Percentiles rank a stretch among this genome's conserved stretches.
phyloP scores from a whole-genome alignment of 2,329 filamentous ascomycete species.

The Verticillium nubilum region DNA sequence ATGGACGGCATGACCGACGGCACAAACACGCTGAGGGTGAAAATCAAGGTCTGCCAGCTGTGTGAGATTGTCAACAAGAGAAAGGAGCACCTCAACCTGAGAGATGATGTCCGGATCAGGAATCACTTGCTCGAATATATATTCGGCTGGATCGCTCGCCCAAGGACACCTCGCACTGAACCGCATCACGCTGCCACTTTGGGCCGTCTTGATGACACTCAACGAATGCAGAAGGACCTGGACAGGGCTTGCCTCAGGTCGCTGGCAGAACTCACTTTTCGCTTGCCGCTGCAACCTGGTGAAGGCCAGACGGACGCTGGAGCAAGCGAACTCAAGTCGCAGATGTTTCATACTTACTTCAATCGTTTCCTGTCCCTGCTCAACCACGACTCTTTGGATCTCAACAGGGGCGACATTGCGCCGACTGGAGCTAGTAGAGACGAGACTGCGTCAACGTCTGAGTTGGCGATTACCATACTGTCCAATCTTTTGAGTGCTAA shows the following conservation, averaged over 20 bases:
- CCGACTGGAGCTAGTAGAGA: slow-evolving; percentile 31
- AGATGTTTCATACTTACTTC: slow-evolving; percentile 69
- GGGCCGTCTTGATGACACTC: slow-evolving; percentile 50
- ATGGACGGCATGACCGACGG: slow-evolving; percentile 54
- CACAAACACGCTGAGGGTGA: slow-evolving; percentile 53
- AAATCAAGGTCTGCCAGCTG: slow-evolving; percentile 64
- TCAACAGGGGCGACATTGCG: slow-evolving; percentile 34
- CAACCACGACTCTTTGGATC: slow-evolving; percentile 48
- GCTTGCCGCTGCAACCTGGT: slow-evolving; percentile 59
- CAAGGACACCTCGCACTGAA: slow-evolving; percentile 45
- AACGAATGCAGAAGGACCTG: slow-evolving; percentile 57
- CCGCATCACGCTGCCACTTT: slow-evolving; percentile 24
- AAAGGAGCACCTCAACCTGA: slow-evolving; percentile 62
- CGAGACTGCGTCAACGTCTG: slow-evolving; percentile 49
- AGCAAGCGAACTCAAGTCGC: slow-evolving; percentile 62
- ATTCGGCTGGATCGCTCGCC: slow-evolving; percentile 62
- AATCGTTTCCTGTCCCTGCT: slow-evolving; percentile 63
- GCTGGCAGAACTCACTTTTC: slow-evolving; percentile 61
- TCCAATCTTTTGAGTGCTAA: slow-evolving; percentile 67
- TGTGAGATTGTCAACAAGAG: slow-evolving; percentile 60
- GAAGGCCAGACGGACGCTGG: slow-evolving; percentile 62
- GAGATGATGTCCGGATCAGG: slow-evolving; percentile 63
- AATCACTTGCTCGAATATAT: slow-evolving; percentile 65
- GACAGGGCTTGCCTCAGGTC: slow-evolving; percentile 61
- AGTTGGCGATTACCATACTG: slow-evolving; percentile 61